Evolutionary conservation across 2,329 filamentous ascomycete genomes (phyloP).

Genomic region (Penicillium crustosum): DNA sequence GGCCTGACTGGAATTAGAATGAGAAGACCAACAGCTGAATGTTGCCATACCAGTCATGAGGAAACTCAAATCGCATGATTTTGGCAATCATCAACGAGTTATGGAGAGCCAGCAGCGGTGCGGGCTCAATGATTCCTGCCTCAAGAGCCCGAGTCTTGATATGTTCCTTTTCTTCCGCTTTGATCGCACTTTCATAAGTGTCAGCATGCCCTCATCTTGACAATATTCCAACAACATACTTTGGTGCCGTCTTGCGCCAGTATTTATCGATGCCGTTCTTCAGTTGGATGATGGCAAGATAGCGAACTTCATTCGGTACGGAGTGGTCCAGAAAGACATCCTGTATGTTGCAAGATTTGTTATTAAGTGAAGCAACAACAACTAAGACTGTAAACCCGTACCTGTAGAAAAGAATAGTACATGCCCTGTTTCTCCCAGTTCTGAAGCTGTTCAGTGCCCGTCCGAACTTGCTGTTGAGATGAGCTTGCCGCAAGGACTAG

Average conservation of each 20-base stretch:
- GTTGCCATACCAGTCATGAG: conserved; percentile 68
- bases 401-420: conserved; percentile 70
- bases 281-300: conserved; percentile 87
- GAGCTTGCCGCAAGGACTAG: conserved; percentile 64
- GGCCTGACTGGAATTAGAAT: conserved; percentile 37
- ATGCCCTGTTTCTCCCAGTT: conserved; percentile 67
- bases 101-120: conserved; percentile 75
- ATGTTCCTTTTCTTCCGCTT: conserved; percentile 68
- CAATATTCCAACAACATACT: conserved; percentile 44
- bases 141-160: conserved; percentile 76
- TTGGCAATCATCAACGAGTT: conserved; percentile 87
- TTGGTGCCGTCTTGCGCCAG: conserved; percentile 79
- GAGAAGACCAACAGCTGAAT: neutral
- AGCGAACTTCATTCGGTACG: conserved; percentile 74
- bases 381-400: conserved; percentile 33
- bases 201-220: conserved; percentile 16
- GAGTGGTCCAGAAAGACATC: conserved; percentile 77
- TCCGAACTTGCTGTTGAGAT: conserved; percentile 65
- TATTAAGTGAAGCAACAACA: neutral
- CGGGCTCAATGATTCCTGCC: conserved; percentile 73
- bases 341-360: conserved; percentile 44
- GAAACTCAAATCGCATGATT: conserved; percentile 85
- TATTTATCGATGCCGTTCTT: conserved; percentile 96
- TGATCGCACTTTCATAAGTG: conserved; percentile 52
- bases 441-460: conserved; percentile 66